Evolutionary conservation across 2,329 filamentous ascomycete species (phyloP).

Genomic region (Fusarium veterinarium): DNA sequence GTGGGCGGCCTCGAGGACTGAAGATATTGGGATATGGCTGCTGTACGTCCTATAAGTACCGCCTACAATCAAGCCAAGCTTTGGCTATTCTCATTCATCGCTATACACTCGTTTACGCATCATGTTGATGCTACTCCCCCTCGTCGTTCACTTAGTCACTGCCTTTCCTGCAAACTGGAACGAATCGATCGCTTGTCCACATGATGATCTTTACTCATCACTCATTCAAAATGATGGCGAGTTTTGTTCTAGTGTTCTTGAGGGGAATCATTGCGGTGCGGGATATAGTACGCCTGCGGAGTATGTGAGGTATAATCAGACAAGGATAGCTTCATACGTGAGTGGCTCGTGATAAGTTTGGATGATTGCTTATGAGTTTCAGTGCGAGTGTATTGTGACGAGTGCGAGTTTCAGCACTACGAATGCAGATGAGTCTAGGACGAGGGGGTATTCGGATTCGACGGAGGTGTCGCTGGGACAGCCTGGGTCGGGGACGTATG

Average conservation of each 20-base stretch:
- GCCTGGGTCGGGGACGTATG: slow-evolving; percentile 19
- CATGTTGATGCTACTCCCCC: slow-evolving; percentile 38
- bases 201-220: slow-evolving; percentile 48
- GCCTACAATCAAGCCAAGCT: background rate
- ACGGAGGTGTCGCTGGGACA: slow-evolving; percentile 10
- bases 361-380: background rate
- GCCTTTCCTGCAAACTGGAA: slow-evolving; percentile 35
- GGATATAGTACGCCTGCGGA: slow-evolving; percentile 45
- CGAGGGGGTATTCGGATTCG: background rate
- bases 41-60: slow-evolving; percentile 35
- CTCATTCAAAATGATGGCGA: slow-evolving; percentile 40
- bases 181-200: slow-evolving; percentile 38
- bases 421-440: background rate
- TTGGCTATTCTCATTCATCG: background rate
- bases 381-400: slow-evolving; percentile 47
- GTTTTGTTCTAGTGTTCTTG: slow-evolving; percentile 48
- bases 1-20: slow-evolving; percentile 8
- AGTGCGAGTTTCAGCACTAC: background rate
- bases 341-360: slow-evolving; percentile 3
- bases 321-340: slow-evolving; percentile 48
- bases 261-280: slow-evolving; percentile 33
- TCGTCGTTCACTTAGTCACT: slow-evolving; percentile 12
- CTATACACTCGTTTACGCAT: slow-evolving; percentile 30
- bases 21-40: background rate
- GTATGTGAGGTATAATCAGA: slow-evolving; percentile 46